Conservation (phyloP, 2,329 filamentous ascomycete species). For the Lachnellula subtilissima region DNA sequence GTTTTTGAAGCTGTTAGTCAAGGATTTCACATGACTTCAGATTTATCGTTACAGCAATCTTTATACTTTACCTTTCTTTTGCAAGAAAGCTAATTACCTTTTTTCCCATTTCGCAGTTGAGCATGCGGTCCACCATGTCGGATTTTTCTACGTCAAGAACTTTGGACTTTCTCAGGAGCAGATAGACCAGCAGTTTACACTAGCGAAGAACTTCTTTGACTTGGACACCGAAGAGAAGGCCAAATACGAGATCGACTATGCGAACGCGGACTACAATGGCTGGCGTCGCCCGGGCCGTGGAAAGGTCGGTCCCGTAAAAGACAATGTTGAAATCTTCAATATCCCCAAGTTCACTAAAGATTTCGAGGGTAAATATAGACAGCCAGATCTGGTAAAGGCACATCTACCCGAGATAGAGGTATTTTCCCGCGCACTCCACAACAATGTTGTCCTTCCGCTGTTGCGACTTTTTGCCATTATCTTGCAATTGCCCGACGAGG, state of each 20-base stretch:
- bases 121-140: conserved; percentile 45
- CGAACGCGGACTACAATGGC: conserved; percentile 52
- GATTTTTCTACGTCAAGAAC: conserved; percentile 61
- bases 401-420: conserved; percentile 51
- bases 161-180: conserved; percentile 57
- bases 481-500: conserved; percentile 55
- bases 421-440: conserved; percentile 44
- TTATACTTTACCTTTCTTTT: too few relatives aligned
- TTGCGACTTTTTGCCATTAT: conserved; percentile 57
- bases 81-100: too few relatives aligned
- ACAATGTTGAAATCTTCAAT: conserved; percentile 57
- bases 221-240: conserved; percentile 54
- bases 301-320: conserved; percentile 27
- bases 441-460: conserved; percentile 52
- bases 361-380: conserved; percentile 37
- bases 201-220: conserved; percentile 54
- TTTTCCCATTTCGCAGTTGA: conserved; percentile 30
- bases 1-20: too few relatives aligned
- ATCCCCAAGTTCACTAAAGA: conserved; percentile 52
- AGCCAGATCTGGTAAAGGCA: conserved; percentile 44
- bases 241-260: conserved; percentile 48
- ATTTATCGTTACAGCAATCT: too few relatives aligned
- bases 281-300: conserved; percentile 43
- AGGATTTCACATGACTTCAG: too few relatives aligned
- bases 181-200: conserved; percentile 56